Evolutionary conservation across 1,284 basidiomycete genomes (phyloP).

Genomic region (Ustilago hordei): DNA sequence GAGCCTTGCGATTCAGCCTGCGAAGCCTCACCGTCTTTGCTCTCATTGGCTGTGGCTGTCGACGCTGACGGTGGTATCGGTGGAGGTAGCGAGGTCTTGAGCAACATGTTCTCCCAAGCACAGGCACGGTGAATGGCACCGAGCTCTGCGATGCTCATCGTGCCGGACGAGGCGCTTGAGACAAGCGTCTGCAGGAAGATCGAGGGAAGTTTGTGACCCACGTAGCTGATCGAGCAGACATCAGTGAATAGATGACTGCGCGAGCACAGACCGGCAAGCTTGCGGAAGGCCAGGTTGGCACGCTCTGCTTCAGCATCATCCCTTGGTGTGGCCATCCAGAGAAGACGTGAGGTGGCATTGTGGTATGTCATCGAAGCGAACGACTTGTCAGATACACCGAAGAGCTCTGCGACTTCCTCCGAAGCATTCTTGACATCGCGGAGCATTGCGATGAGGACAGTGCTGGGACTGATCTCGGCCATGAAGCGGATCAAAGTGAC

Average conservation of each 20-base stretch:
- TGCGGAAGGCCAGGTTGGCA: constrained; percentile 80
- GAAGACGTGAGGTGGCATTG: constrained; percentile 38
- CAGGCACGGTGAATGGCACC: constrained; percentile 85
- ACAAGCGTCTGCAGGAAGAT: constrained; percentile 76
- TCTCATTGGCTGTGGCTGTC: constrained; percentile 17
- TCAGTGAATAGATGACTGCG: constrained; percentile 87
- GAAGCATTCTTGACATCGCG: constrained; percentile 80
- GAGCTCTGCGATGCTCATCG: constrained; percentile 78
- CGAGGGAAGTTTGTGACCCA: constrained; percentile 80
- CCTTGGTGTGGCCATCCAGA: constrained; percentile 41
- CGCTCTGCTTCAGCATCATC: constrained; percentile 70
- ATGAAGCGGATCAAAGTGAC: constrained; percentile 88
- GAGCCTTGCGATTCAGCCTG: constrained; percentile 8
- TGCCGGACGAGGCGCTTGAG: constrained; percentile 71
- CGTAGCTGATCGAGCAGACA: constrained; percentile 85
- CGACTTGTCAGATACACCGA: constrained; percentile 70
- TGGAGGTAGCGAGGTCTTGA: constrained; percentile 73
- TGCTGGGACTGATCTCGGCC: constrained; percentile 84
- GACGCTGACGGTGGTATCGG: constrained; percentile 14
- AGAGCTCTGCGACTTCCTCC: constrained; percentile 79
- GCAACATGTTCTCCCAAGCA: constrained; percentile 85
- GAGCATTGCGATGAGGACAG: constrained; percentile 80
- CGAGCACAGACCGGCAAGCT: constrained; percentile 81
- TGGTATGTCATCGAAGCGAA: constrained; percentile 41
- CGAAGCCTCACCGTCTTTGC: constrained; percentile 18